phyloP scores from a whole-genome alignment of 192 early-diverging fungal species.

The Coemansia sp. region DNA sequence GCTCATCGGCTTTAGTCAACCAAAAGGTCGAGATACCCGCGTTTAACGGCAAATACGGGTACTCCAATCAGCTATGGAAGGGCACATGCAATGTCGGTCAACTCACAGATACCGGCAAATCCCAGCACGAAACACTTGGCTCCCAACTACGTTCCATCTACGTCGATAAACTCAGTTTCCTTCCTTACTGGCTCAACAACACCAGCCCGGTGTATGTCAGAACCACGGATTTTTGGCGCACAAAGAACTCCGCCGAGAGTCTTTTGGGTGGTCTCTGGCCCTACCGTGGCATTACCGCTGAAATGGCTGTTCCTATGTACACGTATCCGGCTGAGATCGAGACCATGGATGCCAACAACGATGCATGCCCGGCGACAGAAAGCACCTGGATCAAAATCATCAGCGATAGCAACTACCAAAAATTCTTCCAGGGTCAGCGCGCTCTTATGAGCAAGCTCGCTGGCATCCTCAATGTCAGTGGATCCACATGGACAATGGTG shows the following conservation, averaged over 20 bases:
- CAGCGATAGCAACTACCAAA: slow-evolving; percentile 18
- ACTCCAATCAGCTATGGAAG: slow-evolving; percentile 32
- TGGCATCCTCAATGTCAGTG: slow-evolving; percentile 32
- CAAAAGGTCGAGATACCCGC: slow-evolving; percentile 42
- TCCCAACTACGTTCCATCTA: slow-evolving; percentile 51
- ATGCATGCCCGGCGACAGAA: slow-evolving; percentile 41
- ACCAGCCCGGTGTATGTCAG: slow-evolving; percentile 56
- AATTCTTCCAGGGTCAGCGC: slow-evolving; percentile 36
- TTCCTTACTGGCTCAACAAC: slow-evolving; percentile 40
- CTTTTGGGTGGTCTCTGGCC: slow-evolving; percentile 56
- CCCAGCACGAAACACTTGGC: slow-evolving; percentile 53
- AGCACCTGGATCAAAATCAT: slow-evolving; percentile 7
- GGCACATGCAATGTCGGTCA: slow-evolving; percentile 59
- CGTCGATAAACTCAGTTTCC: slow-evolving; percentile 52
- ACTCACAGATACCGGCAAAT: slow-evolving; percentile 61
- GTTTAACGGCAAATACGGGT: slow-evolving; percentile 44
- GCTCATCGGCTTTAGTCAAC: slow-evolving; percentile 30
- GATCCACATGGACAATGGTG: slow-evolving; percentile 16
- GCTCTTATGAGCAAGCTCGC: slow-evolving; percentile 39
- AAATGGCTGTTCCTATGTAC: slow-evolving; percentile 38
- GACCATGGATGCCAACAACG: slow-evolving; percentile 50
- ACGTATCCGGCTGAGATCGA: slow-evolving; percentile 54
- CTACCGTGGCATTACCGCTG: slow-evolving; percentile 14
- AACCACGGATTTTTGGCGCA: slow-evolving; percentile 62
- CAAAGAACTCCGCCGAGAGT: slow-evolving; percentile 56